These are phyloP conservation scores for Quercus variabilis DNA, from an alignment of 306 rosid species.

Conservation along the genomic window DNA sequence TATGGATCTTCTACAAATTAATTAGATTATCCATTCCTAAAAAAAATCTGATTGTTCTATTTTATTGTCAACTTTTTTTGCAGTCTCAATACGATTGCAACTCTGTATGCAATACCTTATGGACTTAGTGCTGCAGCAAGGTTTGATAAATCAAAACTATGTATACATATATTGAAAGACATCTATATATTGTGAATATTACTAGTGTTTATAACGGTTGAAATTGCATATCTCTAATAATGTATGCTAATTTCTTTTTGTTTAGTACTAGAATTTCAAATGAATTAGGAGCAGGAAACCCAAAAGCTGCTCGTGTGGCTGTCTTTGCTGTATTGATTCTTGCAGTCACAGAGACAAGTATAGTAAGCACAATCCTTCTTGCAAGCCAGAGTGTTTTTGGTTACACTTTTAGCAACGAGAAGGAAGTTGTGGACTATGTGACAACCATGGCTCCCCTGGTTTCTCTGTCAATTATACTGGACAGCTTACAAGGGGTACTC, in stretches of 20 bases:
- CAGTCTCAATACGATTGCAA: slow-evolving; percentile 57
- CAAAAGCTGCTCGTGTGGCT: slow-evolving; percentile 45
- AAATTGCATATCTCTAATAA: background rate
- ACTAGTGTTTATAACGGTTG: background rate
- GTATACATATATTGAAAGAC: background rate
- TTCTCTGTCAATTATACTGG: slow-evolving; percentile 47
- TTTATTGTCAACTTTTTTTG: slow-evolving; percentile 1
- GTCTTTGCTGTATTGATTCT: slow-evolving; percentile 44
- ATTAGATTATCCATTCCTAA: background rate
- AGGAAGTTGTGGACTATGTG: slow-evolving; percentile 68
- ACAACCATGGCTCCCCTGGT: slow-evolving; percentile 59
- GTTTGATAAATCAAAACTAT: slow-evolving; percentile 13
- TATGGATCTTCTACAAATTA: background rate
- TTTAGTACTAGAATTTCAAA: slow-evolving; percentile 67
- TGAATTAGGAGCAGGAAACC: slow-evolving; percentile 75
- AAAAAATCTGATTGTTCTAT: background rate
- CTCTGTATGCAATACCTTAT: slow-evolving; percentile 54
- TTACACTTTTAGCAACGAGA: slow-evolving; percentile 56
- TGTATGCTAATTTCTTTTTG: background rate
- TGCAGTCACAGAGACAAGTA: slow-evolving; percentile 30
- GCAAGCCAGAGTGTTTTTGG: slow-evolving; percentile 47
- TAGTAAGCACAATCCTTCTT: slow-evolving; percentile 42
- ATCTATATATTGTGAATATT: background rate
- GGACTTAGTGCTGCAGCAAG: slow-evolving; percentile 76
- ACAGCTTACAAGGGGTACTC: slow-evolving; percentile 57